Percentiles rank a stretch among this genome's conserved stretches.
phyloP scores from a whole-genome alignment of 1,284 basidiomycete genomes.

The Rhodotorula mucilaginosa region DNA sequence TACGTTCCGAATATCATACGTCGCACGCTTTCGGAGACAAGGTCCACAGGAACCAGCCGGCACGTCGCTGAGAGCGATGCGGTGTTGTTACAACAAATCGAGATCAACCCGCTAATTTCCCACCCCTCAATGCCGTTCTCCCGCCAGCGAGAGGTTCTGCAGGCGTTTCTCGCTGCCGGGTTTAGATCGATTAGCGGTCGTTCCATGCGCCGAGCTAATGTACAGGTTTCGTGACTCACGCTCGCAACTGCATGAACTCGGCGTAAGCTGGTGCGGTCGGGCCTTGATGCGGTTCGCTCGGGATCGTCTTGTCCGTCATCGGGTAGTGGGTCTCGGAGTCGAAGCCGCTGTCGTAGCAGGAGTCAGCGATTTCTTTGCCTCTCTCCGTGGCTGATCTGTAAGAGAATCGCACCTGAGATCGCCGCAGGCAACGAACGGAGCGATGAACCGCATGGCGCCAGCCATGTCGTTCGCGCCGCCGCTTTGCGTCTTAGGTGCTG shows the following conservation, averaged over 20 bases:
- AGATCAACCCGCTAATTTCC: neutral
- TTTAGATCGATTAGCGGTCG: neutral
- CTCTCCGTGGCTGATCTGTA: neutral
- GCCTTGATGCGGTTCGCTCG: constrained; percentile 30
- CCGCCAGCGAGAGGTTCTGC: neutral
- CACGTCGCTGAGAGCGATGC: neutral
- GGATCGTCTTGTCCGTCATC: constrained; percentile 4
- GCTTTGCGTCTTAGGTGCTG: neutral
- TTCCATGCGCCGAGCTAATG: neutral
- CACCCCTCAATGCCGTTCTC: neutral
- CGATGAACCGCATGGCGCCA: constrained; percentile 41
- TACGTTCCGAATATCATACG: no score
- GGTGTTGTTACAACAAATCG: neutral
- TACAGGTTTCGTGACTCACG: constrained; percentile 2
- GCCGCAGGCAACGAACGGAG: constrained; percentile 47
- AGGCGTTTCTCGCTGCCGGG: neutral
- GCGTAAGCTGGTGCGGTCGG: constrained; percentile 42
- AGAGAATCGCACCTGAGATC: constrained; percentile 41
- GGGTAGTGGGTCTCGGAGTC: constrained; percentile 44
- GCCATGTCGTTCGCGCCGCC: constrained; percentile 21
- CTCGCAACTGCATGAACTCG: constrained; percentile 38
- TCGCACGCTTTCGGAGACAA: no score
- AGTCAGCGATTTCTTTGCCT: neutral
- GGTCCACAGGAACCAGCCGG: no score
- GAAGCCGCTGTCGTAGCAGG: constrained; percentile 27